These are phyloP conservation scores for Sapria himalayana DNA, from an alignment of 345 rosid species.

Conservation along the genomic window DNA sequence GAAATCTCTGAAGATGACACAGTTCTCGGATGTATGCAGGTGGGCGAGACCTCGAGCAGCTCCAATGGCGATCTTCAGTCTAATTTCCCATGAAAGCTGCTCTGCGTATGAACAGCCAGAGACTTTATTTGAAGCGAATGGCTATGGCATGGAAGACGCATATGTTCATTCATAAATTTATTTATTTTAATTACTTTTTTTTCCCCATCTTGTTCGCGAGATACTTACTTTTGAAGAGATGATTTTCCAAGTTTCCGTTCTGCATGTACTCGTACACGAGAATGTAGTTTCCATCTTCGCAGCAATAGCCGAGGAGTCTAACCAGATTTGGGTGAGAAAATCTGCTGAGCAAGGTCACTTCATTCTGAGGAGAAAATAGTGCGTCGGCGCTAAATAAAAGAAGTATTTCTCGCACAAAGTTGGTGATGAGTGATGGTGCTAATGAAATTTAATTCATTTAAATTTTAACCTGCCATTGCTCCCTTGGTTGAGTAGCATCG, in stretches of 20 bases:
- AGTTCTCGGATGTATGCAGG: constrained; percentile 46
- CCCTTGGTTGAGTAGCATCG: constrained; percentile 46
- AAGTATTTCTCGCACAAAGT: constrained; percentile 2
- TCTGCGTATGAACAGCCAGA: constrained; percentile 23
- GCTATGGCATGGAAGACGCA: constrained; percentile 2
- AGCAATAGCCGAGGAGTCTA: constrained; percentile 55
- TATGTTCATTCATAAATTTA: not conserved
- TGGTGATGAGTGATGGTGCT: not conserved
- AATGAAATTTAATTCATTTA: not conserved
- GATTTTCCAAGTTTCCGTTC: constrained; percentile 62
- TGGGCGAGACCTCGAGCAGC: constrained; percentile 67
- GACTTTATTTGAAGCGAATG: constrained; percentile 18
- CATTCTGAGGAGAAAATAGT: constrained; percentile 29
- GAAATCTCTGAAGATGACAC: constrained; percentile 70
- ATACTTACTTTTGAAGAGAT: constrained; percentile 58
- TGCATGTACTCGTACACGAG: constrained; percentile 74
- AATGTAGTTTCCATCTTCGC: constrained; percentile 50
- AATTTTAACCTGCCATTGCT: constrained; percentile 54
- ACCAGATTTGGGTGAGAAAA: constrained; percentile 71
- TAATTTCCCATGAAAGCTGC: constrained; percentile 63
- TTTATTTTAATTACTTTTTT: not conserved
- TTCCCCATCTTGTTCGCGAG: not conserved
- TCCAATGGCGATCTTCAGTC: constrained; percentile 57
- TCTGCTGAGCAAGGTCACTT: constrained; percentile 62
- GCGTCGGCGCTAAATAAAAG: not conserved